Base-by-base conservation (phyloP, 1,139 yeast species). In the Magnusiomyces suaveolens region DNA sequence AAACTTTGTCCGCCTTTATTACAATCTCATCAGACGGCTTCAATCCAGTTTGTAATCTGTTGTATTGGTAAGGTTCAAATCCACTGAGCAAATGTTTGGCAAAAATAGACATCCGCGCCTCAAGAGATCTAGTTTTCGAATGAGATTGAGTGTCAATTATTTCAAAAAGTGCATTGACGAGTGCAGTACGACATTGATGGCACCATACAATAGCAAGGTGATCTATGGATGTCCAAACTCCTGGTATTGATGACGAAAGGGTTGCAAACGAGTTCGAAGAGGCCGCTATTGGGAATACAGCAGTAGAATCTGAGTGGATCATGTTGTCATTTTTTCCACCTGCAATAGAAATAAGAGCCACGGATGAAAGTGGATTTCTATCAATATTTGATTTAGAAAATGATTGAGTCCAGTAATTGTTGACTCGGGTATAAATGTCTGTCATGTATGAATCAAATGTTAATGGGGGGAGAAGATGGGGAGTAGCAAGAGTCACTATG, bases 171-270 rank as follows among this genome's bases (percentile, higher is more conserved):
- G 82, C 71, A 49, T 75, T 73, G 14, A 87, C 84, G 1, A 92
- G 61, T 6, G 77, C 79, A 46, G 77, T 74, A 54, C 98, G 77
- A 44, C 89, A 71, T 66, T 92, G 97, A 57, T 83, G 86, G 70
- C 99, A 94, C 99, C 99, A 94, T 0, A 90, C 96, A 53, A 94
- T 83, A 0, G 98, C 97, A 61, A 89, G 76, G 70, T 94, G 99
- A 68, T 94, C 98, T 48, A 90, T 82, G 0, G 97, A 87, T 0
- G 96, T 84, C 96, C 97, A 92, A 0, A 92, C 97, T 6, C 77
- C 78, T 0, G 96, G 96, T 10, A 92, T 85, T 0, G 96, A 89
- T 0, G 92, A 83, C 0, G 97, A 80, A 62, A 82, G 87, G 0
- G 85, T 86, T 0, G 95, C 81, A 61, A 92, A 84, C 0, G 97